Evolutionary conservation across 805 yeast species (phyloP), one percentile per base, ranked within the genome.

Genomic region (Hanseniaspora occidentalis): DNA sequence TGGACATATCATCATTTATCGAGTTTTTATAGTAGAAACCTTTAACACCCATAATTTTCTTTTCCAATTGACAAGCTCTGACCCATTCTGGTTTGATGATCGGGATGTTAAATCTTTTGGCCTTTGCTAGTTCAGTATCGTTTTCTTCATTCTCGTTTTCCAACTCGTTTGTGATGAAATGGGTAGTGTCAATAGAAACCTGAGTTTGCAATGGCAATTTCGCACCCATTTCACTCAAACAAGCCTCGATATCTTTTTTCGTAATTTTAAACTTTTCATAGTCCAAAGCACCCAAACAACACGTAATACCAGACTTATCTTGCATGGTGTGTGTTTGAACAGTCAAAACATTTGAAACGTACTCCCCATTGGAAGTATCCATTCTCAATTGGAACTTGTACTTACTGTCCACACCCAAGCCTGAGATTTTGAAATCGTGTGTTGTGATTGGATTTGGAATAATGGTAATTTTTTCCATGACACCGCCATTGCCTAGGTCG

Each of bases 1-100:
- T 34, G 16, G 22, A 24, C 18, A 33, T 8, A 13, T 39, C 27
- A 16, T 40, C 45, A 13, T 34, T 43, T 13, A 24, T 33, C 4
- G 17, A 9, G 14, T 31, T 13, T 19, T 50, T 46, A 17, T 45
- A 65, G 54, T 84, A 84, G 50, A 81, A 84, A 49, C 84, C 85
- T 52, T 94, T 71, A 13, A 92, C 98, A 21, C 97, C 96, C 34
- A 88, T 94, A 42, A 92, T 78, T 53, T 95, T 66, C 50, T 92
- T 75, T 54, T 88, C 96, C 34, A 70, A 59, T 51, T 84, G 94
- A 64, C 97, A 92, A 1, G 96, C 96, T 59, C 82, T 80, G 43
- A 92, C 66, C 97, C 97, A 92, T 57, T 92, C 96, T 0, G 98
- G 97, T 58, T 95, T 73, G 21, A 92, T 88, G 31, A 92, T 74